phyloP scores from a whole-genome alignment of 2,329 filamentous ascomycete genomes.

The Calonectria hawksworthii region DNA sequence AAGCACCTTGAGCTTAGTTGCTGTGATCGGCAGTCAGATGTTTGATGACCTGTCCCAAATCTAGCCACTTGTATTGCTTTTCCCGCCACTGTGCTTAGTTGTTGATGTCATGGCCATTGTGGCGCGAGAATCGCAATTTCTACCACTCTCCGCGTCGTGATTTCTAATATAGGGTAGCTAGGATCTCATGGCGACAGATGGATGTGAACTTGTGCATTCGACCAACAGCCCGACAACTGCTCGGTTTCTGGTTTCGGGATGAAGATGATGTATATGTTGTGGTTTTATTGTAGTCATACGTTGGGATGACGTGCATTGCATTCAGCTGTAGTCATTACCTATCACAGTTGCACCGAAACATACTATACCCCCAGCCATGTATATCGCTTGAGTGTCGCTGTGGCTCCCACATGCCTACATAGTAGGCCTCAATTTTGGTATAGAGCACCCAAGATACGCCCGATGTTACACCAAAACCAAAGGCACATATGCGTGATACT shows the following conservation, averaged over 20 bases:
- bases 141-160: background rate
- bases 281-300: background rate
- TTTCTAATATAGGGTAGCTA: slow-evolving; percentile 13
- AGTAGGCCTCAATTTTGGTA: background rate
- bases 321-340: background rate
- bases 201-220: background rate
- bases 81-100: background rate
- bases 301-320: background rate
- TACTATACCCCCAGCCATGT: background rate
- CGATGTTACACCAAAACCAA: background rate
- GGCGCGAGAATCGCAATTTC: background rate
- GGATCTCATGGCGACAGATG: background rate
- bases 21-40: slow-evolving; percentile 15
- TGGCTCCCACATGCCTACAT: background rate
- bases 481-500: background rate
- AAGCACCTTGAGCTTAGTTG: background rate
- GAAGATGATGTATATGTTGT: background rate
- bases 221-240: background rate
- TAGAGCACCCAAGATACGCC: background rate
- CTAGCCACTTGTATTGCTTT: slow-evolving; percentile 27
- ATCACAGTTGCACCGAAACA: background rate
- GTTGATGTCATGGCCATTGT: slow-evolving; percentile 29
- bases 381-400: background rate
- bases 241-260: background rate
- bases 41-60: slow-evolving; percentile 31